Conservation (phyloP, 2,329 filamentous ascomycete species). For the Exophiala bonariae region DNA sequence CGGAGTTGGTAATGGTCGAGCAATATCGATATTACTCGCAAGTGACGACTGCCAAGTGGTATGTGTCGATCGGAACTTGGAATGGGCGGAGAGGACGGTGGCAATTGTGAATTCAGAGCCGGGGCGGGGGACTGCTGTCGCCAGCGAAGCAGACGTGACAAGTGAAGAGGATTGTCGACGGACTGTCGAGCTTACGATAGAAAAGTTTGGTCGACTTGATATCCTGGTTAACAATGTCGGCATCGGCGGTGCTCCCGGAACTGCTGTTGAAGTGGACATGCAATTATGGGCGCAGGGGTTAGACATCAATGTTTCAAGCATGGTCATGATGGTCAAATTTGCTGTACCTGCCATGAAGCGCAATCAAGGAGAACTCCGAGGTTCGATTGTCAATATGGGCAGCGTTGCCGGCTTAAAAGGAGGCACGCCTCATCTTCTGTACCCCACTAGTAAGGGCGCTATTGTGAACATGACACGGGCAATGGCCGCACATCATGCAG, state of each 20-base stretch:
- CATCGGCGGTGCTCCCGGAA: conserved; percentile 58
- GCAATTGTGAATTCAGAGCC: conserved; percentile 50
- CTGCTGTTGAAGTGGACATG: conserved; percentile 62
- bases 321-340: conserved; percentile 65
- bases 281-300: conserved; percentile 57
- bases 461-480: conserved; percentile 58
- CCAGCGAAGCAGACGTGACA: conserved; percentile 57
- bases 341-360: conserved; percentile 60
- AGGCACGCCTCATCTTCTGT: conserved; percentile 54
- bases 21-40: conserved; percentile 59
- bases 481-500: conserved; percentile 57
- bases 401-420: conserved; percentile 60
- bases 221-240: conserved; percentile 68
- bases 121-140: conserved; percentile 40
- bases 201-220: conserved; percentile 57
- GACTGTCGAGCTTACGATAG: conserved; percentile 42
- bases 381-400: conserved; percentile 63
- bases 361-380: conserved; percentile 45
- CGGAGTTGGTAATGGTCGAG: conserved; percentile 62
- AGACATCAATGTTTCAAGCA: conserved; percentile 63
- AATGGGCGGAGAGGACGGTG: conserved; percentile 54
- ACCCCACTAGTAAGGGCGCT: conserved; percentile 56
- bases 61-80: conserved; percentile 56
- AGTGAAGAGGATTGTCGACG: conserved; percentile 51
- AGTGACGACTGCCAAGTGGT: conserved; percentile 59